These are phyloP conservation scores for Ascochyta clinopodiicola DNA, from an alignment of 2,329 filamentous ascomycete genomes.

Conservation along the genomic window DNA sequence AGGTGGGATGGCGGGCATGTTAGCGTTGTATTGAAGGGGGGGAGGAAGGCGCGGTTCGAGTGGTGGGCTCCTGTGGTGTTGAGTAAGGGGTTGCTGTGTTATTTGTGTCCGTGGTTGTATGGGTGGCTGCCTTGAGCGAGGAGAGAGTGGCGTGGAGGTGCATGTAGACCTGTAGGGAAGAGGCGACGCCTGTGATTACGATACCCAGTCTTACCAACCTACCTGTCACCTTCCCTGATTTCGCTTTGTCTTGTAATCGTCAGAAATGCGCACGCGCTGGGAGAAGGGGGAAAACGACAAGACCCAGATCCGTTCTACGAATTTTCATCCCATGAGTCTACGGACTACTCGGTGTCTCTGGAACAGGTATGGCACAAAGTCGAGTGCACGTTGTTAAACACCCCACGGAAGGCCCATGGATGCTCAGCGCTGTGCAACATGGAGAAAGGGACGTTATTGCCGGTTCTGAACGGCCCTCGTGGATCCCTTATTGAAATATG, in stretches of 20 bases:
- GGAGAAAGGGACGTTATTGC: not conserved
- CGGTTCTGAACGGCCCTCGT: not conserved
- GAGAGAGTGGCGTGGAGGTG: not conserved
- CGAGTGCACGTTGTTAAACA: not conserved
- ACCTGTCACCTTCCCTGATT: too few relatives aligned
- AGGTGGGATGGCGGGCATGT: constrained; percentile 14
- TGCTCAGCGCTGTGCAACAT: not conserved
- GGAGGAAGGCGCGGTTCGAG: constrained; percentile 8
- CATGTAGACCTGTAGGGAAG: too few relatives aligned
- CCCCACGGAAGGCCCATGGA: not conserved
- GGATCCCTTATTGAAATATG: not conserved
- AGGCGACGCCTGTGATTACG: too few relatives aligned
- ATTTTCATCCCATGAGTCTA: too few relatives aligned
- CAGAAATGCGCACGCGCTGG: too few relatives aligned
- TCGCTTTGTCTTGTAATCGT: too few relatives aligned
- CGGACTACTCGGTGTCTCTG: not conserved
- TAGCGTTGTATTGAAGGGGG: constrained; percentile 13
- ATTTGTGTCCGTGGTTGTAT: constrained; percentile 10
- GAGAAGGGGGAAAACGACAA: too few relatives aligned
- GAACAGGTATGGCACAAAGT: not conserved
- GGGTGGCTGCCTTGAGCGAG: not conserved
- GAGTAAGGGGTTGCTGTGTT: constrained; percentile 8
- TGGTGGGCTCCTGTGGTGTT: constrained; percentile 12
- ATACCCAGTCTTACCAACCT: too few relatives aligned
- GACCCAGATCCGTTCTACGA: too few relatives aligned